Evolutionary conservation across 352 stramenopile species (phyloP), one percentile per base, ranked within the genome.

Genomic region (Globisporangium uncinulatum): DNA sequence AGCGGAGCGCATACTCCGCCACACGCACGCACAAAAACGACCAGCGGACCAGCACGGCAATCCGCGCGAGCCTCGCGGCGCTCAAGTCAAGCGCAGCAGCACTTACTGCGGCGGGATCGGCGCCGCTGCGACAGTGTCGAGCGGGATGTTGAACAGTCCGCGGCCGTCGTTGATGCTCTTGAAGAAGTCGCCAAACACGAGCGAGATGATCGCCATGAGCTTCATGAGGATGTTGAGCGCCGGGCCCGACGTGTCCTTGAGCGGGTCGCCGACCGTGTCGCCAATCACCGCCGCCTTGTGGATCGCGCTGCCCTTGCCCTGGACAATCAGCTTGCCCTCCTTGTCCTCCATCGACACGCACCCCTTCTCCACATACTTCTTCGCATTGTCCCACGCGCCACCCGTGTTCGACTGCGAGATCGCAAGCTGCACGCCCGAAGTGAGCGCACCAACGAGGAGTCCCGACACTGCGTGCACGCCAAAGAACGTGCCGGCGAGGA

Each of bases 211-310:
- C 61, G 97, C 96, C 95, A 99, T 99, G 43, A 99, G 74, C 89
- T 99, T 99, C 96, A 99, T 99, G 54, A 99, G 76, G 83, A 99
- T 99, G 84, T 99, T 99, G 51, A 99, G 83, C 51, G 97, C 94
- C 44, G 97, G 97, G 63, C 97, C 97, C n/a, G 94, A 99, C 32
- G 97, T 99, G 83, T 99, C 97, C 87, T 99, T 99, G 65, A 99
- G 87, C 63, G 97, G 97, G 87, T 99, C 97, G 71, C 97, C 97
- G 47, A 99, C 97, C 48, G 97, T 99, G 82, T 99, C 97, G 67
- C 97, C 97, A 51, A 97, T 93, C 42, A 98, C 92, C 32, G 92
- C 91, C 51, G 97, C 97, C 87, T 99, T 99, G 86, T 99, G 97
- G 72, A 98, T 97, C 59, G 98, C 92, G 58, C 89, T 98, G 67